These are phyloP conservation scores for Aspergillus leporis DNA, from an alignment of 495 filamentous ascomycete species.

Conservation along the genomic window DNA sequence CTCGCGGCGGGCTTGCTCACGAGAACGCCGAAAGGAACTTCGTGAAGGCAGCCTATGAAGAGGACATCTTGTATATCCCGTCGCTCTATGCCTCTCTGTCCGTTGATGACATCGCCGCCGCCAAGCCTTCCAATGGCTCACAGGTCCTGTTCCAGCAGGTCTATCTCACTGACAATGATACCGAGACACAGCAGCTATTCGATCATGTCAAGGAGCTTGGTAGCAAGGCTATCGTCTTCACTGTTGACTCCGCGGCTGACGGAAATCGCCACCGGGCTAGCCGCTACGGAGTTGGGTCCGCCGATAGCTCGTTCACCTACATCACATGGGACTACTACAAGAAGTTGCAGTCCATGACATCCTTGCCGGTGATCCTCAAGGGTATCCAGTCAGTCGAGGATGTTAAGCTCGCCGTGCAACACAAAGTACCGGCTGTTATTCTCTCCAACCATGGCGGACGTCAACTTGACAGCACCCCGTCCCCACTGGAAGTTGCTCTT, in stretches of 20 bases:
- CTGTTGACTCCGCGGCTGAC: constrained; percentile 38
- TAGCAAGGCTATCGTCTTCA: constrained; percentile 42
- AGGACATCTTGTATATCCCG: constrained; percentile 36
- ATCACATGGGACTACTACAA: constrained; percentile 13
- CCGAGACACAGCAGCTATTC: constrained; percentile 29
- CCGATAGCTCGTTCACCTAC: constrained; percentile 8
- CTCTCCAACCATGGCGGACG: constrained; percentile 24
- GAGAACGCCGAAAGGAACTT: constrained; percentile 36
- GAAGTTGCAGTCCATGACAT: constrained; percentile 32
- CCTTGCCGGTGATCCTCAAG: constrained; percentile 41
- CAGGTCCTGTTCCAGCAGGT: constrained; percentile 34
- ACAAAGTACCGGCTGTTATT: constrained; percentile 15
- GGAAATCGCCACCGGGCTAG: constrained; percentile 39
- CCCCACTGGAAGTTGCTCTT: constrained; percentile 34
- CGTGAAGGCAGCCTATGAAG: constrained; percentile 30
- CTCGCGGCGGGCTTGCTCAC: constrained; percentile 36
- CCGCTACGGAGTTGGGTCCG: constrained; percentile 21
- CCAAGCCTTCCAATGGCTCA: constrained; percentile 13
- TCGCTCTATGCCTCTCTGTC: constrained; percentile 9
- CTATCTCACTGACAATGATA: constrained; percentile 40
- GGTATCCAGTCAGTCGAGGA: constrained; percentile 46
- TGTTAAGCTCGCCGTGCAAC: constrained; percentile 33
- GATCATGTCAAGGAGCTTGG: constrained; percentile 29
- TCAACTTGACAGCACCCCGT: constrained; percentile 23
- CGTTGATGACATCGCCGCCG: constrained; percentile 17